Evolutionary conservation across 352 stramenopile genomes (phyloP).

Genomic region (Phytophthora litchii): DNA sequence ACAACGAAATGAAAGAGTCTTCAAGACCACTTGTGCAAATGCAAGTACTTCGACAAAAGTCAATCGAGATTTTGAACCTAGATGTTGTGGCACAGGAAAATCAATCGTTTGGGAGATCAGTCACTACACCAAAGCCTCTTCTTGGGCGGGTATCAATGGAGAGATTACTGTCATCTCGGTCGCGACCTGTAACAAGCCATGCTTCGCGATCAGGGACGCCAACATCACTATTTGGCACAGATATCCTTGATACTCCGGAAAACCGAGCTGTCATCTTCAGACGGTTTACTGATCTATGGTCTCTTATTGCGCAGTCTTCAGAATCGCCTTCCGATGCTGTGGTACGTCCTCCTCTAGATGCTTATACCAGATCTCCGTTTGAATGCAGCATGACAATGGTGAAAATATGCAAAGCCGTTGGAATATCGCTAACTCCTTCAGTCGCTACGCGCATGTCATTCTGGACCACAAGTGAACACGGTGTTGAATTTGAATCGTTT

Average conservation of each 20-base stretch:
- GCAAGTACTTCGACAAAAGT: slow-evolving; percentile 28
- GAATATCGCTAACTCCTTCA: slow-evolving; percentile 41
- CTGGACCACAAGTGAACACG: slow-evolving; percentile 28
- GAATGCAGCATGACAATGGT: slow-evolving; percentile 64
- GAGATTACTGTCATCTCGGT: slow-evolving; percentile 9
- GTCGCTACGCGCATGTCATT: slow-evolving; percentile 26
- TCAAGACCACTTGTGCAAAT: slow-evolving; percentile 1
- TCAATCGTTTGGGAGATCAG: slow-evolving; percentile 8
- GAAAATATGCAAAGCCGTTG: slow-evolving; percentile 61
- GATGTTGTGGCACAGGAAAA: slow-evolving; percentile 11
- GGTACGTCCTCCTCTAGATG: background rate
- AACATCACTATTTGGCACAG: slow-evolving; percentile 37
- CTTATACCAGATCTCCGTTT: slow-evolving; percentile 42
- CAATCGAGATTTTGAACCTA: slow-evolving; percentile 28
- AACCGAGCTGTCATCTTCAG: slow-evolving; percentile 38
- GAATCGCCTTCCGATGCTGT: background rate
- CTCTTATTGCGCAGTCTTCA: slow-evolving; percentile 33
- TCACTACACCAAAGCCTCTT: slow-evolving; percentile 20
- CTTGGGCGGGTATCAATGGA: slow-evolving; percentile 12
- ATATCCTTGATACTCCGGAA: slow-evolving; percentile 38
- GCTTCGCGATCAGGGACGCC: slow-evolving; percentile 4
- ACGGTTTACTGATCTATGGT: slow-evolving; percentile 50
- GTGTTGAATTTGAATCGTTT: slow-evolving; percentile 58
- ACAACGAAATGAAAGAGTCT: slow-evolving; percentile 19
- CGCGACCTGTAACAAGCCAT: slow-evolving; percentile 10